These are phyloP conservation scores for Aspergillus alliaceus DNA, from an alignment of 2,329 filamentous ascomycete genomes.

Conservation along the genomic window DNA sequence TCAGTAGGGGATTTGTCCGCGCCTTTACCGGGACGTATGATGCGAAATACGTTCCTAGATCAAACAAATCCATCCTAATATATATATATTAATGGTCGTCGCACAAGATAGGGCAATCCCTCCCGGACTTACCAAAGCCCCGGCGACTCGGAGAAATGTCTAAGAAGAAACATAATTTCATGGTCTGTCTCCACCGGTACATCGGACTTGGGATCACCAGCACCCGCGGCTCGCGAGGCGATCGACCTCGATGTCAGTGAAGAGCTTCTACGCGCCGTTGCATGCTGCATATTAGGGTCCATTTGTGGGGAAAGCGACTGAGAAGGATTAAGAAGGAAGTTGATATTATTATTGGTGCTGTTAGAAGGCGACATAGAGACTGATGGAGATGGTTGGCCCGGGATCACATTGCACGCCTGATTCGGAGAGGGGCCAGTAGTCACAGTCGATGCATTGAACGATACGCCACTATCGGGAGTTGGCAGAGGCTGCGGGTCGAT, in stretches of 20 bases:
- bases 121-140: slow-evolving; percentile 53
- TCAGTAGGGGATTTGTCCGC: slow-evolving; percentile 48
- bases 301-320: slow-evolving; percentile 45
- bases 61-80: slow-evolving; percentile 46
- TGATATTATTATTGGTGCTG: slow-evolving; percentile 49
- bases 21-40: slow-evolving; percentile 61
- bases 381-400: slow-evolving; percentile 42
- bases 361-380: slow-evolving; percentile 42
- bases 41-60: slow-evolving; percentile 59
- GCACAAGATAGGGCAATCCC: not conserved
- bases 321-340: slow-evolving; percentile 56
- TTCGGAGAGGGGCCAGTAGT: slow-evolving; percentile 34
- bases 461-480: slow-evolving; percentile 14
- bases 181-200: slow-evolving; percentile 47
- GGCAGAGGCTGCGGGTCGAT: slow-evolving; percentile 26
- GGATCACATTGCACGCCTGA: slow-evolving; percentile 32
- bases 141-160: slow-evolving; percentile 61
- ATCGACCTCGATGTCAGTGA: slow-evolving; percentile 29
- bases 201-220: slow-evolving; percentile 25
- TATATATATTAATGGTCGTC: slow-evolving; percentile 10
- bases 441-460: slow-evolving; percentile 19
- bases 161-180: slow-evolving; percentile 59
- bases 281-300: slow-evolving; percentile 41
- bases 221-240: slow-evolving; percentile 15
- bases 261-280: slow-evolving; percentile 28